Evolutionary conservation across 228 moss, liverwort and hornwort genomes (phyloP).

Genomic region (Sphagnum fallax): DNA sequence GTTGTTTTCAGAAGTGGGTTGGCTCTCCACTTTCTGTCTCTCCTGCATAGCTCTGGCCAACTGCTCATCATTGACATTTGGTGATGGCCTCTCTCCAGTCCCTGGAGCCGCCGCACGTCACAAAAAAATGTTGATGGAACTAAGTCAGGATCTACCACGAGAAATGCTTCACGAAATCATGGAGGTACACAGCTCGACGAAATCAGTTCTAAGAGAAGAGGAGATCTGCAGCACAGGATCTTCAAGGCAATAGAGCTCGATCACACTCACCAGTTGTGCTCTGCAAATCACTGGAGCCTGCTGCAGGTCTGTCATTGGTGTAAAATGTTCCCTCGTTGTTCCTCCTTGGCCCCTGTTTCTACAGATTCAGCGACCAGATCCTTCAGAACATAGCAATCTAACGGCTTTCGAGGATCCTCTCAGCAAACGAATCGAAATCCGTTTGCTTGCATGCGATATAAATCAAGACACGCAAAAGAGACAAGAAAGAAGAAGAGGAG

Average conservation of each 20-base stretch:
- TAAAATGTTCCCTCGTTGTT: constrained; percentile 33
- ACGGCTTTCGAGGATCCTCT: too few relatives aligned
- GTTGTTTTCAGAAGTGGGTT: constrained; percentile 11
- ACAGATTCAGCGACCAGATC: not conserved
- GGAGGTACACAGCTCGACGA: too few relatives aligned
- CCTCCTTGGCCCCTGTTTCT: constrained; percentile 24
- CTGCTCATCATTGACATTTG: constrained; percentile 38
- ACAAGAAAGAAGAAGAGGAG: not conserved
- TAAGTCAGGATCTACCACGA: too few relatives aligned
- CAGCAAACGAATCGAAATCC: too few relatives aligned
- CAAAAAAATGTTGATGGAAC: not conserved
- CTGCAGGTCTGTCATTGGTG: constrained; percentile 18
- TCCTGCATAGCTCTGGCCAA: constrained; percentile 53
- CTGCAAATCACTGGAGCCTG: constrained; percentile 7
- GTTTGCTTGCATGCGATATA: not conserved
- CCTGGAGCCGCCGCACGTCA: constrained; percentile 11
- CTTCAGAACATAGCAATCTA: not conserved
- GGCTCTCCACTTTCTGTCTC: constrained; percentile 37
- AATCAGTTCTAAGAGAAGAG: too few relatives aligned
- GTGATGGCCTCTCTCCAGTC: constrained; percentile 10
- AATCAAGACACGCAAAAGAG: not conserved
- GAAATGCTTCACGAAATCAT: too few relatives aligned
- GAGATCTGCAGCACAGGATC: too few relatives aligned
- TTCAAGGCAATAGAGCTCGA: constrained; percentile 30
- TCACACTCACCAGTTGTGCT: constrained; percentile 23